Evolutionary conservation across 768 basidiomycete species (phyloP).

Genomic region (Russula dissimulans): DNA sequence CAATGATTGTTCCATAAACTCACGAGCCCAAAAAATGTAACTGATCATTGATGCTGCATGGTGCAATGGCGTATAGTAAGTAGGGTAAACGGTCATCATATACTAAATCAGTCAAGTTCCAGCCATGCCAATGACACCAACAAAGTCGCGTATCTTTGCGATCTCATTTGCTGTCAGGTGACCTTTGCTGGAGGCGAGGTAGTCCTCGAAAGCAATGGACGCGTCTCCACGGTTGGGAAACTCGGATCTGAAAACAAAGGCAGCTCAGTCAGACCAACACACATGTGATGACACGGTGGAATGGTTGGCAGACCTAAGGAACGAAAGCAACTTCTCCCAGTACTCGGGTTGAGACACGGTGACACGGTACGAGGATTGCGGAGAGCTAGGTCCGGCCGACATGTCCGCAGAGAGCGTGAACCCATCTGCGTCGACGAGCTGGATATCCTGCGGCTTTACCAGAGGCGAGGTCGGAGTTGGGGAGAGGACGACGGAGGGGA

Average conservation of each 20-base stretch:
- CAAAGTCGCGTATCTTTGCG: constrained; percentile 82
- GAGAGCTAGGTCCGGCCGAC: constrained; percentile 24
- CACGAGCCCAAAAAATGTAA: background rate
- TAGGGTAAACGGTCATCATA: background rate
- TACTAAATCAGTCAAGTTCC: constrained; percentile 40
- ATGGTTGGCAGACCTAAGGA: constrained; percentile 44
- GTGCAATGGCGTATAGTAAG: background rate
- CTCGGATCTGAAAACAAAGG: constrained; percentile 37
- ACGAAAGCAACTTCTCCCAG: constrained; percentile 61
- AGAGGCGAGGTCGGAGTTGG: constrained; percentile 54
- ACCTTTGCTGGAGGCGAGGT: constrained; percentile 73
- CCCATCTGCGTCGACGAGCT: constrained; percentile 57
- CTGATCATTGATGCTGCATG: background rate
- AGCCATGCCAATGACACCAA: constrained; percentile 84
- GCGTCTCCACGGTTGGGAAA: constrained; percentile 58
- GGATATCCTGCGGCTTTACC: constrained; percentile 46
- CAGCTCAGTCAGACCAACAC: background rate
- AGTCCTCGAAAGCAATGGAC: constrained; percentile 73
- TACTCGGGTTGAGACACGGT: constrained; percentile 71
- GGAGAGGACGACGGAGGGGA: constrained; percentile 71
- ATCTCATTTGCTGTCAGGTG: constrained; percentile 77
- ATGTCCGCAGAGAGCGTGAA: constrained; percentile 31
- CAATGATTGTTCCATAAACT: background rate
- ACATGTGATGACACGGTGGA: background rate
- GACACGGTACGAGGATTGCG: constrained; percentile 39